Evolutionary conservation across 2,329 filamentous ascomycete species (phyloP), one percentile per base, ranked within the genome.

Genomic region (Talaromyces sp.): DNA sequence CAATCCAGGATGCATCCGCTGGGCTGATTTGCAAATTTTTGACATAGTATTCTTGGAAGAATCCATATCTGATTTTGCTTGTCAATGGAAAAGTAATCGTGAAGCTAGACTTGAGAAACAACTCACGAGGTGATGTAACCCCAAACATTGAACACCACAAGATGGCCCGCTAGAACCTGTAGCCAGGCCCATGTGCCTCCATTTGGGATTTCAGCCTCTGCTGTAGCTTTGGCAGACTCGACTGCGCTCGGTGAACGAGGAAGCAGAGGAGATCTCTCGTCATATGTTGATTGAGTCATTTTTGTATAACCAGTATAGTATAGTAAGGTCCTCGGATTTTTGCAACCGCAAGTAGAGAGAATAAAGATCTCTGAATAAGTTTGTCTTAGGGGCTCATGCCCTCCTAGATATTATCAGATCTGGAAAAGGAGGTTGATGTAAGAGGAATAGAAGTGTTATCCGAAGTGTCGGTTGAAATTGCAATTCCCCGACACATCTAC

Each of bases 101-200:
- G 43, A 46, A 33, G 25, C 17, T 11, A 33, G 25, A 46, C 25
- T 17, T 25, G 21, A 79, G 61, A 78, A 82, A 45, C 76, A 75
- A 51, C 80, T 80, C 79, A 83, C 5, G 74, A 77, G 56, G 80
- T 80, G 37, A 57, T 50, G 33, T 52, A 57, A 35, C 56, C 56
- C 48, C 48, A 51, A 25, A 53, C 48, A 43, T 57, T 57, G 48
- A 57, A 57, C 8, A 57, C 40, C 19, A 57, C 50, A n/a, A 51
- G 48, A 22, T 51, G 50, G 9, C 37, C 56, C 5, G 37, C 48
- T 13, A 51, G 37, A 39, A 57, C 56, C 22, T 57, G 56, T 33
- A 53, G 39, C 56, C 56, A 57, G 31, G 56, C 56, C 56, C 37
- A 37, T 28, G 31, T 37, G 5, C 48, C 56, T 8, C 56, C 56